Conservation (phyloP, 179 eudicot species). For the Drosera spatulata region DNA sequence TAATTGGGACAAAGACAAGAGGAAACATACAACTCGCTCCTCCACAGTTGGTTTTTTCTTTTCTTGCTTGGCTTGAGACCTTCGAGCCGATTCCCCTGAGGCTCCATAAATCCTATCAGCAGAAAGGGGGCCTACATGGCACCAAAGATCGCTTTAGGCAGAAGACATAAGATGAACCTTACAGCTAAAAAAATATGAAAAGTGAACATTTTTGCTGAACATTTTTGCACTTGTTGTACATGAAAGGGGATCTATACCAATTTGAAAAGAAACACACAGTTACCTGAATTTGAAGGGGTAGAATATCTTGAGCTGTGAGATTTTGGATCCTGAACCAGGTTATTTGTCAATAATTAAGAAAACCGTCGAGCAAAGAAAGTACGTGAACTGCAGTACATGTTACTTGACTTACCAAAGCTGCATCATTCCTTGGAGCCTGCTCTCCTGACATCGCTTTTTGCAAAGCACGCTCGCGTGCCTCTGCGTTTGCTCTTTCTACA, state of each 20-base stretch:
- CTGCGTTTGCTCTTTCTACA: conserved; percentile 85
- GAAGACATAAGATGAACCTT: neutral
- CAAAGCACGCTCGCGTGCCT: conserved; percentile 96
- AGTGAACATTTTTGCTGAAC: no score
- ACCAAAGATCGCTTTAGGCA: conserved; percentile 7
- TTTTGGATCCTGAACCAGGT: conserved; percentile 24
- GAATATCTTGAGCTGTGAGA: conserved; percentile 13
- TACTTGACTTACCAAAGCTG: conserved; percentile 14
- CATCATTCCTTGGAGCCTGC: conserved; percentile 19
- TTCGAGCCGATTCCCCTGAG: conserved; percentile 55
- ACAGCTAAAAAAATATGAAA: neutral
- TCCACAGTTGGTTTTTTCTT: conserved; percentile 72
- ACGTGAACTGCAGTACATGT: neutral
- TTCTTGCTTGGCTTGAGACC: conserved; percentile 74
- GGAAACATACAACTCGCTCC: conserved; percentile 59
- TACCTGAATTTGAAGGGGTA: conserved; percentile 19
- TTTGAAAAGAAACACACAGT: conserved; percentile 4
- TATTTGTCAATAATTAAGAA: neutral
- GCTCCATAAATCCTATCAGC: conserved; percentile 33
- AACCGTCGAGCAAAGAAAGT: neutral
- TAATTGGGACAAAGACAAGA: conserved; percentile 12
- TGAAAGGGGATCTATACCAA: no score
- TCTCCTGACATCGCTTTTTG: conserved; percentile 65
- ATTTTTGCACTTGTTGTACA: no score
- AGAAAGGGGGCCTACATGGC: conserved; percentile 5